A percentile compares a stretch with the other conserved stretches of the same genome.
Evolutionary conservation across 1,284 basidiomycete species (phyloP).

Genomic region (Somion occarium): DNA sequence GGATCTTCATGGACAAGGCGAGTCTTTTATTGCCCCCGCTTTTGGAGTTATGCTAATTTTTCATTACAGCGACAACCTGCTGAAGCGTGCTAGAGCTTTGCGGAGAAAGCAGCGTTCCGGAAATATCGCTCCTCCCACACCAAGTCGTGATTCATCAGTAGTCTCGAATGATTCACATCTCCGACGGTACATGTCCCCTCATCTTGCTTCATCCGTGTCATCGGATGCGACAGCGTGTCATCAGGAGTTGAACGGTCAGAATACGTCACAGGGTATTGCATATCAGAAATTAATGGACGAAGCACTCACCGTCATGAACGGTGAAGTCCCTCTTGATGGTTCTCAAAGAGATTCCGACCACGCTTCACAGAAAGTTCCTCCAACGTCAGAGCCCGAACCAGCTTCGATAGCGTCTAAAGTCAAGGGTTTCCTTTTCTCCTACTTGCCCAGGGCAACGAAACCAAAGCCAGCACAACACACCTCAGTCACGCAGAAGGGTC

Average conservation of each 20-base stretch:
- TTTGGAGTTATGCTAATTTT: neutral
- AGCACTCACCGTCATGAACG: slow-evolving; percentile 31
- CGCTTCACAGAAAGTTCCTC: no score
- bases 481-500: slow-evolving; percentile 24
- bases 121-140: slow-evolving; percentile 48
- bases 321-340: slow-evolving; percentile 17
- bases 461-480: slow-evolving; percentile 15
- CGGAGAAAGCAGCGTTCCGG: slow-evolving; percentile 59
- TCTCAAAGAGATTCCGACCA: neutral
- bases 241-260: slow-evolving; percentile 11
- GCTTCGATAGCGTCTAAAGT: slow-evolving; percentile 26
- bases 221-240: slow-evolving; percentile 2
- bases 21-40: slow-evolving; percentile 12
- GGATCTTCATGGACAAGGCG: slow-evolving; percentile 54
- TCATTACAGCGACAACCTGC: slow-evolving; percentile 43
- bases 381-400: neutral
- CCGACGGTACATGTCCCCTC: slow-evolving; percentile 34
- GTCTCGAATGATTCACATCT: slow-evolving; percentile 32
- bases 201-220: slow-evolving; percentile 1
- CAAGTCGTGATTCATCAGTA: slow-evolving; percentile 19
- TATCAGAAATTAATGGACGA: slow-evolving; percentile 57
- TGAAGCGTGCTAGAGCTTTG: slow-evolving; percentile 50
- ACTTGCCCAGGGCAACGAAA: slow-evolving; percentile 47
- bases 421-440: slow-evolving; percentile 55
- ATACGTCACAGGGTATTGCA: slow-evolving; percentile 23